Evolutionary conservation across 352 stramenopile genomes (phyloP), one percentile per base, ranked within the genome.

Genomic region (Globisporangium spiculum): DNA sequence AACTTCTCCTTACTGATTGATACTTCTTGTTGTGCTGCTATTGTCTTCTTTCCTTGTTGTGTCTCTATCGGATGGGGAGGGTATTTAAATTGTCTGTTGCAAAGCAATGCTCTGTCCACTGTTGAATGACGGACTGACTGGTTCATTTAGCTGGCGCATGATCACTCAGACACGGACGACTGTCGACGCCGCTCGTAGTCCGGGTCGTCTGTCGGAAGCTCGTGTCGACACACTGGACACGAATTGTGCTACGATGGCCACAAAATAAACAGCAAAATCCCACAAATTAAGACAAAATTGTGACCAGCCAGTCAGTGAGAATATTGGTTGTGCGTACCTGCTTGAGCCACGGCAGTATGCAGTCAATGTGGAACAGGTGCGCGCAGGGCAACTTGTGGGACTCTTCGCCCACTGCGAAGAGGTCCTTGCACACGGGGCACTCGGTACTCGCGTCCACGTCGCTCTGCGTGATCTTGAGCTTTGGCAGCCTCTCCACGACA

Each of bases 341-440:
- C 66, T 93, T 91, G 46, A 96, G 77, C 88, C 88, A 96, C 50
- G 88, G 88, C 52, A 92, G 73, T 60, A 96, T 96, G 70, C 88
- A 96, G 59, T 96, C 85, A 34, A 87, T 81, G 65, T 96, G 88
- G 63, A 96, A 94, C 30, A 75, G 76, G 63, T 96, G 88, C 22
- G 81, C 63, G 67, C 88, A 96, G 56, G 88, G 88, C 60, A 96
- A 68, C 24, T 84, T 77, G 63, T 89, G 84, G 5, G 81, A 83
- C 26, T 94, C 84, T 16, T 96, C 86, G 30, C 89, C 80, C 3
- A 96, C 69, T n/a, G 75, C 80, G 34, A 94, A 96, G 14, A 82
- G 79, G 65, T 96, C 88, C 63, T 96, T 96, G 83, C 88, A 96
- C 59, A 96, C 87, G 18, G 88, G 81, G 56, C 88, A 96, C 66